Evolutionary conservation across 805 yeast species (phyloP).

Genomic region (Ogataea philodendri): DNA sequence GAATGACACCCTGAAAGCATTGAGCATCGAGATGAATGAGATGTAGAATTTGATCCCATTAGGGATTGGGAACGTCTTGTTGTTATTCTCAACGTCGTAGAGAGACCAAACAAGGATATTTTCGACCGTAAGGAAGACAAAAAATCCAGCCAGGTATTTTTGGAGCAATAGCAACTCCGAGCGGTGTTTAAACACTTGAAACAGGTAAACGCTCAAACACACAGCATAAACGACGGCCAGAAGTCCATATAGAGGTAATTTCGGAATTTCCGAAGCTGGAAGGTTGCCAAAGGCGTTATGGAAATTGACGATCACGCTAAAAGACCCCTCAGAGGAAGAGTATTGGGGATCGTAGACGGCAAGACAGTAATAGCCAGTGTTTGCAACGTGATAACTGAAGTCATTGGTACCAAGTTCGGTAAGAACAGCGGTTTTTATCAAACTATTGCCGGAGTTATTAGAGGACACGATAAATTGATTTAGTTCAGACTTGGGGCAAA

Average conservation of each 20-base stretch:
- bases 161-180: slow-evolving; percentile 87
- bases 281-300: slow-evolving; percentile 91
- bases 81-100: slow-evolving; percentile 73
- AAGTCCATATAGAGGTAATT: slow-evolving; percentile 83
- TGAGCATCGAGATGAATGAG: slow-evolving; percentile 73
- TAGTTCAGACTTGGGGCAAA: slow-evolving; percentile 53
- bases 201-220: slow-evolving; percentile 77
- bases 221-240: slow-evolving; percentile 81
- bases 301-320: slow-evolving; percentile 69
- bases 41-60: slow-evolving; percentile 64
- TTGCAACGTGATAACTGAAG: slow-evolving; percentile 59
- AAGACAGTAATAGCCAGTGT: slow-evolving; percentile 92
- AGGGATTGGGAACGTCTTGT: slow-evolving; percentile 36
- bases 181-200: slow-evolving; percentile 80
- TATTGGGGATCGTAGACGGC: slow-evolving; percentile 55
- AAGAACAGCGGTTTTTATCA: slow-evolving; percentile 56
- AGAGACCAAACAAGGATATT: slow-evolving; percentile 88
- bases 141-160: slow-evolving; percentile 83
- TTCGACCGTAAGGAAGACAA: slow-evolving; percentile 77
- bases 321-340: slow-evolving; percentile 36
- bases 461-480: slow-evolving; percentile 62
- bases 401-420: slow-evolving; percentile 58
- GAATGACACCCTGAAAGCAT: slow-evolving; percentile 79
- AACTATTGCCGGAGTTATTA: slow-evolving; percentile 42
- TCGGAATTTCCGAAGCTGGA: slow-evolving; percentile 88